These are phyloP conservation scores for Datura wrightii DNA, from an alignment of 257 asterid species.

Conservation along the genomic window DNA sequence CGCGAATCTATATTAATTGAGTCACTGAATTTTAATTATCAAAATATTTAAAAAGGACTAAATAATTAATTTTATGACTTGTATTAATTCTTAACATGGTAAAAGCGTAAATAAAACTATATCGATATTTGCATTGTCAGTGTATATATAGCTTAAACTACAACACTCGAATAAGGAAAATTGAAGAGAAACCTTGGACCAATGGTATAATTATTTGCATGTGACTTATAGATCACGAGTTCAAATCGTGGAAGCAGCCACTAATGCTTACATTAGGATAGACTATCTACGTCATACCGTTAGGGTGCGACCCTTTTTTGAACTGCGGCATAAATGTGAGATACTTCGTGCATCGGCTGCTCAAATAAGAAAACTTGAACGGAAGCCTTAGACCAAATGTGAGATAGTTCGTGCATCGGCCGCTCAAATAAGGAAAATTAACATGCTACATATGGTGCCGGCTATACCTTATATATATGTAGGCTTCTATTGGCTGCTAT, in stretches of 20 bases:
- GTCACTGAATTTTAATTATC: no score
- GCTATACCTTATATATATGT: background rate
- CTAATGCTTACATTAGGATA: background rate
- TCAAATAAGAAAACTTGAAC: background rate
- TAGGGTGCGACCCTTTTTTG: fast-evolving
- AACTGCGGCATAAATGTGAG: fast-evolving
- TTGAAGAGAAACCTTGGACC: fast-evolving
- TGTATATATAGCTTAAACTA: background rate
- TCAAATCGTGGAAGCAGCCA: fast-evolving
- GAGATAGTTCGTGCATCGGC: no score
- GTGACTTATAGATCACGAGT: background rate
- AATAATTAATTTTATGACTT: no score
- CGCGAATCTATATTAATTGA: background rate
- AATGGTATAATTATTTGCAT: background rate
- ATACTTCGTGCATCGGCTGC: background rate
- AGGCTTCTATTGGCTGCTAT: conserved; percentile 5
- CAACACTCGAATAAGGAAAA: background rate
- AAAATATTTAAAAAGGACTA: no score
- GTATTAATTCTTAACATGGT: no score
- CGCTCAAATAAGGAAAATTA: background rate
- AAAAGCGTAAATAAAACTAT: background rate
- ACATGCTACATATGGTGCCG: background rate
- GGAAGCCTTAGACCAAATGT: no score
- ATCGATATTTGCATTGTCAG: background rate
- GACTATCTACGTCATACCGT: background rate